phyloP scores from a whole-genome alignment of 768 basidiomycete species.

The Mycena rebaudengoi region DNA sequence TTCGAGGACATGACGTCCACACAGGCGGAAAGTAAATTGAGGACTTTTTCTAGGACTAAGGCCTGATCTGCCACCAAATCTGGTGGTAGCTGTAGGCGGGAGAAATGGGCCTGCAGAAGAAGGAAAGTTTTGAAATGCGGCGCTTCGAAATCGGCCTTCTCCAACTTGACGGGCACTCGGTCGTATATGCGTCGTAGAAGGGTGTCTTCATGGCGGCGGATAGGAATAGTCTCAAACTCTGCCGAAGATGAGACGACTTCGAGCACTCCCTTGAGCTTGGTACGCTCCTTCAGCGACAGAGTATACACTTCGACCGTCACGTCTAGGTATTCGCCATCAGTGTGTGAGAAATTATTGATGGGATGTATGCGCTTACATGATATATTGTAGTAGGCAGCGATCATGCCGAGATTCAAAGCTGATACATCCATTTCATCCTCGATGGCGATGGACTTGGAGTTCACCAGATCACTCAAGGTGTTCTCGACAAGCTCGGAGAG shows the following conservation, averaged over 20 bases:
- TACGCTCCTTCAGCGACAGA: slow-evolving; percentile 92
- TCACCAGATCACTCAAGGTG: slow-evolving; percentile 89
- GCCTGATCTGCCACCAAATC: slow-evolving; percentile 94
- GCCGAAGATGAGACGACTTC: slow-evolving; percentile 98
- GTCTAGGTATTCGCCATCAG: slow-evolving; percentile 55
- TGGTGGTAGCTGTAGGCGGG: slow-evolving; percentile 88
- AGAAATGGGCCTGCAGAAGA: slow-evolving; percentile 96
- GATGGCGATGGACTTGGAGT: slow-evolving; percentile 94
- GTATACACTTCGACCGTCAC: slow-evolving; percentile 98
- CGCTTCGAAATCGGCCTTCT: slow-evolving; percentile 83
- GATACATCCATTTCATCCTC: slow-evolving; percentile 95
- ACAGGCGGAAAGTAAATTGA: slow-evolving; percentile 91
- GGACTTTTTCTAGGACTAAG: slow-evolving; percentile 87
- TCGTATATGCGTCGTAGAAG: slow-evolving; percentile 92
- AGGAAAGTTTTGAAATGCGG: slow-evolving; percentile 99
- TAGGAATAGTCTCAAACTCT: slow-evolving; percentile 95
- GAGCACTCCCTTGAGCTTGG: slow-evolving; percentile 94
- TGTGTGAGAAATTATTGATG: not conserved
- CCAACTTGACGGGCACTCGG: slow-evolving; percentile 95
- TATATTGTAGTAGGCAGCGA: slow-evolving; percentile 96
- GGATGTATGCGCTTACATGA: slow-evolving; percentile 65
- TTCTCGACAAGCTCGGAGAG: slow-evolving; percentile 95
- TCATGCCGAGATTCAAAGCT: slow-evolving; percentile 97
- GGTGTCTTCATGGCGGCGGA: slow-evolving; percentile 90
- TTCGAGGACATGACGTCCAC: slow-evolving; percentile 99